phyloP scores from a whole-genome alignment of 2,329 filamentous ascomycete species.

The Tympanopsis confertula region DNA sequence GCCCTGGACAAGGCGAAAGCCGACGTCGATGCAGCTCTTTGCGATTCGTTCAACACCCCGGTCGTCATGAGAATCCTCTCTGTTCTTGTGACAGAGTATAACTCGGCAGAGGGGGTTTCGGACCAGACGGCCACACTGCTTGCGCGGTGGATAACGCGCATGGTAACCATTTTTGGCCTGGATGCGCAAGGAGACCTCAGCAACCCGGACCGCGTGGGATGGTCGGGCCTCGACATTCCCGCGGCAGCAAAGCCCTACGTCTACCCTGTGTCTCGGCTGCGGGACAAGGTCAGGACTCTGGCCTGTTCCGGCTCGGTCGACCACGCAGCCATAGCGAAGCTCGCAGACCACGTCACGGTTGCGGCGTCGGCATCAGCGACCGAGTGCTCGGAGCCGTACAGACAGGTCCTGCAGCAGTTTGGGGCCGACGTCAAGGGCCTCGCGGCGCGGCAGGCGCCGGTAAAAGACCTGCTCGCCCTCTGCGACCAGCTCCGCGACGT shows the following conservation, averaged over 20 bases:
- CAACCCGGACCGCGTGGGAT: conserved; percentile 37
- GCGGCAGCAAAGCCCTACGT: conserved; percentile 45
- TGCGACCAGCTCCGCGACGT: conserved; percentile 50
- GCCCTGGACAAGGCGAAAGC: conserved; percentile 40
- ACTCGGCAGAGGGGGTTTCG: conserved; percentile 21
- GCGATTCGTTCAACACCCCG: conserved; percentile 61
- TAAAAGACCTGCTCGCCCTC: conserved; percentile 49
- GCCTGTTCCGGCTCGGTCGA: conserved; percentile 25
- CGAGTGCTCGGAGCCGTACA: conserved; percentile 10
- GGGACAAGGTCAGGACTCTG: conserved; percentile 18
- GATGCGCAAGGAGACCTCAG: conserved; percentile 27
- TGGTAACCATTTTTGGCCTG: conserved; percentile 57
- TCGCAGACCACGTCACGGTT: conserved; percentile 8
- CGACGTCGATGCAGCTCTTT: conserved; percentile 46
- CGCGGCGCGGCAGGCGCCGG: conserved; percentile 27
- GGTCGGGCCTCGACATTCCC: conserved; percentile 54
- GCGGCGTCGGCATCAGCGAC: conserved; percentile 3
- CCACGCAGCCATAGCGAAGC: conserved; percentile 8
- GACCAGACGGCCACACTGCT: conserved; percentile 15
- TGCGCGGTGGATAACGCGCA: conserved; percentile 51
- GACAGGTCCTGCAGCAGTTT: conserved; percentile 17
- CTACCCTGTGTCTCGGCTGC: conserved; percentile 35
- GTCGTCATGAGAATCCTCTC: conserved; percentile 49
- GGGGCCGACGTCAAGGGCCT: conserved; percentile 29
- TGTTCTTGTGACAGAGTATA: conserved; percentile 53